Percentiles rank a stretch among this genome's conserved stretches.
Evolutionary conservation across 257 asterid species (phyloP).

Genomic region (Pogostemon cablin): DNA sequence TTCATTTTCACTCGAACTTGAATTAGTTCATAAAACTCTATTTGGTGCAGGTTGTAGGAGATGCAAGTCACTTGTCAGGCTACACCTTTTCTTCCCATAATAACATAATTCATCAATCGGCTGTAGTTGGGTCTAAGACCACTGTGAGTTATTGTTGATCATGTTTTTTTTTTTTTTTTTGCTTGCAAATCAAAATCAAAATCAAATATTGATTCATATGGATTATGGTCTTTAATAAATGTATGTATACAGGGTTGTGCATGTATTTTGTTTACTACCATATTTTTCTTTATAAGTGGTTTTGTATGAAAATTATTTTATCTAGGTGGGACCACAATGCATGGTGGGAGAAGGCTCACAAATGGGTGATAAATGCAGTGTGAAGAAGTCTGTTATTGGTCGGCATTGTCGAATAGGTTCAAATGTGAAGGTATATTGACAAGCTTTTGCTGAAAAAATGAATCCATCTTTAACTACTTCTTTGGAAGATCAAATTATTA

Average conservation of each 20-base stretch:
- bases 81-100: conserved; percentile 81
- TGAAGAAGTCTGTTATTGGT: conserved; percentile 93
- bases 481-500: neutral
- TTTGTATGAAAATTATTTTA: conserved; percentile 26
- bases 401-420: conserved; percentile 98
- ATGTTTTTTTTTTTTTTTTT: conserved; percentile 15
- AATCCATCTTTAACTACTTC: neutral
- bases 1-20: conserved; percentile 6
- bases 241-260: conserved; percentile 9
- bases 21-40: neutral
- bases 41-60: conserved; percentile 75
- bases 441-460: conserved; percentile 9
- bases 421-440: conserved; percentile 79
- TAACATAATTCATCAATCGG: conserved; percentile 82
- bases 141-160: conserved; percentile 69
- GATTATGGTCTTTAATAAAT: conserved; percentile 21
- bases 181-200: conserved; percentile 20
- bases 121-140: conserved; percentile 80
- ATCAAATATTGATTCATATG: neutral
- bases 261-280: conserved; percentile 16
- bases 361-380: conserved; percentile 98
- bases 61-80: conserved; percentile 86
- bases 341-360: conserved; percentile 94
- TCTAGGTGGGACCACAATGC: conserved; percentile 97
- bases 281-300: conserved; percentile 18